Evolutionary conservation across 2,329 filamentous ascomycete species (phyloP).

Genomic region (Davidsoniella neocaledoniae): DNA sequence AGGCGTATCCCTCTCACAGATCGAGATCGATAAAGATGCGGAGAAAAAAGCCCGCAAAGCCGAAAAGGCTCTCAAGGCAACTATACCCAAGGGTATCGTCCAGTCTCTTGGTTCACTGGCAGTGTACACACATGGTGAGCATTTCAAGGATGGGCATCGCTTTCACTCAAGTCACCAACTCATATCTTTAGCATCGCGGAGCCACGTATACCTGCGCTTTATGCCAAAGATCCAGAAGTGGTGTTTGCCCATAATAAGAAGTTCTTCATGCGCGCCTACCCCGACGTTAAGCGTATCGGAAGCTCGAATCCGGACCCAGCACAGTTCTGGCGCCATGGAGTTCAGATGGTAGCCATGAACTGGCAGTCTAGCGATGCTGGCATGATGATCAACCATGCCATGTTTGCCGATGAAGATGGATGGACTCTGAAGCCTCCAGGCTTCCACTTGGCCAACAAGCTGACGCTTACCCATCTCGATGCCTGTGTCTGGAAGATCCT

Average conservation of each 20-base stretch:
- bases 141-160: conserved; percentile 56
- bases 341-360: conserved; percentile 96
- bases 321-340: conserved; percentile 79
- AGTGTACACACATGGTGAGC: conserved; percentile 74
- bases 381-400: conserved; percentile 93
- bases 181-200: conserved; percentile 86
- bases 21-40: background rate
- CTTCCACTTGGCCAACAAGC: conserved; percentile 39
- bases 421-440: conserved; percentile 74
- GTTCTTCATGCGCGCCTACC: conserved; percentile 85
- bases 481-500: conserved; percentile 36
- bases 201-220: conserved; percentile 46
- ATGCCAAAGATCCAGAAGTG: conserved; percentile 47
- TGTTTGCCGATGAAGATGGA: conserved; percentile 76
- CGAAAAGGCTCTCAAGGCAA: background rate
- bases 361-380: conserved; percentile 91
- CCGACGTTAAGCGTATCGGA: conserved; percentile 57
- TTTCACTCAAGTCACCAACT: conserved; percentile 38
- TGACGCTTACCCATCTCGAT: conserved; percentile 25
- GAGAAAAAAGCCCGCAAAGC: background rate
- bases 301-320: conserved; percentile 93
- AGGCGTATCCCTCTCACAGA: background rate
- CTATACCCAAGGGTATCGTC: background rate
- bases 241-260: conserved; percentile 78
- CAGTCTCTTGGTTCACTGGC: conserved; percentile 51